Percentiles rank a stretch among this genome's conserved stretches.
These are phyloP conservation scores for Monocercomonoides exilis DNA, from an alignment of 78 protist genomes.

Conservation along the genomic window DNA sequence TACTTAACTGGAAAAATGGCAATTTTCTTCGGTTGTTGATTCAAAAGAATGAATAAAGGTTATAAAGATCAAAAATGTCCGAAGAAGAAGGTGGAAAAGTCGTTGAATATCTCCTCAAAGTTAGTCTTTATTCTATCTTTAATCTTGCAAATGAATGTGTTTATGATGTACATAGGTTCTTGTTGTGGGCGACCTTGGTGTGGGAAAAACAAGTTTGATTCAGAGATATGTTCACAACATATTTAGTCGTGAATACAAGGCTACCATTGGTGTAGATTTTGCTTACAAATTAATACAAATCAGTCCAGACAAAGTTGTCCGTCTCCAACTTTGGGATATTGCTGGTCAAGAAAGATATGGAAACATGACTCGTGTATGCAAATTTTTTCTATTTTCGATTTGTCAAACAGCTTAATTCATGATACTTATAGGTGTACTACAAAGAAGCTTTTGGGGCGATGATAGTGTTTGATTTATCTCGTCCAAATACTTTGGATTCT, in stretches of 20 bases:
- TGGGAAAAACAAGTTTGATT: slow-evolving; percentile 23
- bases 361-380: slow-evolving; percentile 24
- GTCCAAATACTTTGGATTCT: slow-evolving; percentile 16
- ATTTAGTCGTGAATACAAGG: slow-evolving; percentile 19
- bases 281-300: slow-evolving; percentile 18
- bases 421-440: slow-evolving; percentile 9
- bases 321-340: slow-evolving; percentile 36
- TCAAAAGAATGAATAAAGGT: too few species aligned
- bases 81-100: neutral
- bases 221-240: slow-evolving; percentile 17
- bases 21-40: too few species aligned
- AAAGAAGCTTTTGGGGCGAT: slow-evolving; percentile 29
- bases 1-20: too few species aligned
- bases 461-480: slow-evolving; percentile 29
- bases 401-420: neutral
- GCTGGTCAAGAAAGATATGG: slow-evolving; percentile 35
- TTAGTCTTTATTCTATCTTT: neutral
- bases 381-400: neutral
- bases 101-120: slow-evolving; percentile 12
- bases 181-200: slow-evolving; percentile 23
- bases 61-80: too few species aligned
- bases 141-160: neutral
- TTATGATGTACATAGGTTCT: slow-evolving; percentile 8
- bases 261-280: slow-evolving; percentile 36
- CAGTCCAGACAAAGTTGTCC: slow-evolving; percentile 4